Conservation (phyloP, 176 grass and related monocot genomes). For the Bromus sterilis region DNA sequence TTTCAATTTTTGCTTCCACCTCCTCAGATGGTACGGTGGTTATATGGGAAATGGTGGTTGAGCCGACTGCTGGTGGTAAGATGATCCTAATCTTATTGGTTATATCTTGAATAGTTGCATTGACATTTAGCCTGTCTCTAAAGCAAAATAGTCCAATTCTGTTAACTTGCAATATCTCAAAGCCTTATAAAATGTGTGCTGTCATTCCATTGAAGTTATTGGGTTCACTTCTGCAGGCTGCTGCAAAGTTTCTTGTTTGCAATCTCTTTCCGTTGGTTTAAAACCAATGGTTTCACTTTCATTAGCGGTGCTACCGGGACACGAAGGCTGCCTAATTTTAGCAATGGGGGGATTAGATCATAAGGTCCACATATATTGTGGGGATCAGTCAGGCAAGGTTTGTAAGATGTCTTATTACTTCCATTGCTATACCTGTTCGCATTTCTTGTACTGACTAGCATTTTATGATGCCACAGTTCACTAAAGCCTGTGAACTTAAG, state of each 20-base stretch:
- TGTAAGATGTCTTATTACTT: not conserved
- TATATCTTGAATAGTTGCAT: not conserved
- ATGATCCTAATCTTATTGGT: not conserved
- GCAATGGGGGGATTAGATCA: conserved; percentile 95
- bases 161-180: not conserved
- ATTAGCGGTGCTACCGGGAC: conserved; percentile 52
- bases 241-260: conserved; percentile 68
- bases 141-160: not conserved
- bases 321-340: conserved; percentile 52
- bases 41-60: conserved; percentile 64
- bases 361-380: conserved; percentile 83
- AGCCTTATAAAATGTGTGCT: not conserved
- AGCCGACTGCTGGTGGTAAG: conserved; percentile 41
- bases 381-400: conserved; percentile 68
- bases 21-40: conserved; percentile 80
- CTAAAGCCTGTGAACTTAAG: conserved; percentile 79
- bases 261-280: conserved; percentile 62
- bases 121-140: not conserved
- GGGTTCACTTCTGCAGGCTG: conserved; percentile 32
- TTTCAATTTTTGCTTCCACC: conserved; percentile 76
- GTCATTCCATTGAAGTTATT: not conserved
- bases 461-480: conserved; percentile 47
- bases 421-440: not conserved
- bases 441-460: conserved; percentile 14
- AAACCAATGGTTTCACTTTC: conserved; percentile 99